phyloP scores from a whole-genome alignment of 148 eudicot species.

The Selenicereus undatus region DNA sequence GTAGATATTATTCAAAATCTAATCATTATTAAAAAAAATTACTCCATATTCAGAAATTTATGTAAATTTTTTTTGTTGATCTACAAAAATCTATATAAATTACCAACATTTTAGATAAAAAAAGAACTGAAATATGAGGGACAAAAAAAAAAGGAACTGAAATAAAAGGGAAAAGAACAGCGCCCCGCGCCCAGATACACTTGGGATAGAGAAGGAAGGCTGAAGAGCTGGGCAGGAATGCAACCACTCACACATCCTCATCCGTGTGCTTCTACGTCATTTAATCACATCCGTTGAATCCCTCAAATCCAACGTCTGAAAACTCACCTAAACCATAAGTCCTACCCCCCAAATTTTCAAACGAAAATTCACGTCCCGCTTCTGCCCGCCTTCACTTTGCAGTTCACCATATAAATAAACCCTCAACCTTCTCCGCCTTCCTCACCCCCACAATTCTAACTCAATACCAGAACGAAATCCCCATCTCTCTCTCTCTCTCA shows the following conservation, averaged over 20 bases:
- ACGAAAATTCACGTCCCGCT: background rate
- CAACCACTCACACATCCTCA: background rate
- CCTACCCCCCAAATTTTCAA: background rate
- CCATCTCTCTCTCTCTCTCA: background rate
- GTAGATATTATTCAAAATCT: too few relatives aligned
- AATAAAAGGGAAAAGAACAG: too few relatives aligned
- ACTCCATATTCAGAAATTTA: too few relatives aligned
- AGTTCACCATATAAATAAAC: background rate
- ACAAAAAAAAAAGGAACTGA: too few relatives aligned
- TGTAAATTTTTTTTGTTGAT: too few relatives aligned
- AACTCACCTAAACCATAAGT: background rate
- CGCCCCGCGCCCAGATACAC: too few relatives aligned
- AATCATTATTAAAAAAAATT: too few relatives aligned
- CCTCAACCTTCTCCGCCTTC: background rate
- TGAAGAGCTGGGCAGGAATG: background rate
- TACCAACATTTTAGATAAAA: too few relatives aligned
- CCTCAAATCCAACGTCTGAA: constrained; percentile 1
- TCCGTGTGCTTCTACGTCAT: background rate
- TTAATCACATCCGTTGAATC: background rate
- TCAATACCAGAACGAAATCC: background rate
- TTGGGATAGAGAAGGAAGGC: too few relatives aligned
- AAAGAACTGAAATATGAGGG: too few relatives aligned
- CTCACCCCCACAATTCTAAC: background rate
- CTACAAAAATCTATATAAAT: too few relatives aligned
- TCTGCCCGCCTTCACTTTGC: background rate